A percentile compares a stretch with the other conserved stretches of the same genome.
These are phyloP conservation scores for Solidago caesia DNA, from an alignment of 129 eudicot species.

Conservation along the genomic window DNA sequence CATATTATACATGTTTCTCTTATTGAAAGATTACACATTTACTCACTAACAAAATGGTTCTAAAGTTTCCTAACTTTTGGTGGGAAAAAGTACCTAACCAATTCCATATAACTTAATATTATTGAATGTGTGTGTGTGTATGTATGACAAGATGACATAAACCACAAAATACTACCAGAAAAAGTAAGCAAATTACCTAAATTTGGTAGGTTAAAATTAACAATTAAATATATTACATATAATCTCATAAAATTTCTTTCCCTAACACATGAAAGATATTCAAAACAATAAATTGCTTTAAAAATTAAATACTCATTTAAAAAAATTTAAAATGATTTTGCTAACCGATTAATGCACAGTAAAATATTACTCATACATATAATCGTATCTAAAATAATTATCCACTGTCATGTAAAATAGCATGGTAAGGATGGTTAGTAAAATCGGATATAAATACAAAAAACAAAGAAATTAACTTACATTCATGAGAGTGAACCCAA, in stretches of 20 bases:
- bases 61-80: conserved; percentile 19
- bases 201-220: conserved; percentile 20
- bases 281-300: neutral
- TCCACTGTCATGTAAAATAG: no score
- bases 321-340: neutral
- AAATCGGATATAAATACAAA: neutral
- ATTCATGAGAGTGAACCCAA: conserved; percentile 62
- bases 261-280: conserved; percentile 16
- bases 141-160: conserved; percentile 23
- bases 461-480: conserved; percentile 41
- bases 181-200: conserved; percentile 22
- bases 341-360: no score
- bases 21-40: neutral
- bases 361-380: no score
- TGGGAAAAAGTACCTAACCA: conserved; percentile 21
- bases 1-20: neutral
- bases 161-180: conserved; percentile 23
- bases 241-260: neutral
- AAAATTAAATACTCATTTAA: neutral
- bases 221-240: neutral
- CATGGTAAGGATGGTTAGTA: neutral
- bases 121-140: neutral
- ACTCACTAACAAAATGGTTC: conserved; percentile 9
- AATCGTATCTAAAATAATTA: no score
- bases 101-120: neutral